A percentile compares a stretch with the other conserved stretches of the same genome.
Conservation (phyloP, 2,329 filamentous ascomycete species). For the Metarhizium anisopliae region DNA sequence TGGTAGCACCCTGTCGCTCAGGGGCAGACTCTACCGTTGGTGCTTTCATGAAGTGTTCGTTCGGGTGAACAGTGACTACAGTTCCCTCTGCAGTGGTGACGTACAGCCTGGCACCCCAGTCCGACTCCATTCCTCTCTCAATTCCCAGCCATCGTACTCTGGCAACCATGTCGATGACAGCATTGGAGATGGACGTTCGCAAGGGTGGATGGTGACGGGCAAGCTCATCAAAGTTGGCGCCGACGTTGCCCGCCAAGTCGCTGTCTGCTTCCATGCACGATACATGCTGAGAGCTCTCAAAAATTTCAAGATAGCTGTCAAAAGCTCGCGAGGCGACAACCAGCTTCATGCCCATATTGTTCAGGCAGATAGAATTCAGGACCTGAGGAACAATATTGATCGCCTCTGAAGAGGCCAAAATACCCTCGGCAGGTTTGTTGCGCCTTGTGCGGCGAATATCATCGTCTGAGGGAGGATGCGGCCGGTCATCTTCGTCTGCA, state of each 20-base stretch:
- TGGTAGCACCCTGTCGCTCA: slow-evolving; percentile 28
- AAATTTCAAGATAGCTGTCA: slow-evolving; percentile 89
- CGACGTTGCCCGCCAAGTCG: slow-evolving; percentile 62
- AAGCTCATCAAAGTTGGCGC: slow-evolving; percentile 85
- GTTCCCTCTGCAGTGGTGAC: slow-evolving; percentile 49
- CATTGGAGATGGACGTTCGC: slow-evolving; percentile 69
- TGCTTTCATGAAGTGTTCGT: slow-evolving; percentile 23
- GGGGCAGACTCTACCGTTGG: slow-evolving; percentile 20
- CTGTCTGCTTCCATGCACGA: slow-evolving; percentile 71
- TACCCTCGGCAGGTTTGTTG: slow-evolving; percentile 53
- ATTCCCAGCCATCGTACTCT: slow-evolving; percentile 69
- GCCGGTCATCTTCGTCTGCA: slow-evolving; percentile 27
- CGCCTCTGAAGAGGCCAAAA: slow-evolving; percentile 80
- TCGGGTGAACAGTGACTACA: slow-evolving; percentile 43
- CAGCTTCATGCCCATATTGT: slow-evolving; percentile 76
- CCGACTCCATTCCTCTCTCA: slow-evolving; percentile 56
- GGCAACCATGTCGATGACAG: slow-evolving; percentile 82
- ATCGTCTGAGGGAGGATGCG: slow-evolving; percentile 44
- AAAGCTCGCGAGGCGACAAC: slow-evolving; percentile 78
- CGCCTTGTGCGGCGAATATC: slow-evolving; percentile 36
- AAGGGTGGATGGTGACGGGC: slow-evolving; percentile 85
- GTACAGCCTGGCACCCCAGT: slow-evolving; percentile 74
- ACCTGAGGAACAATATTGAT: slow-evolving; percentile 80
- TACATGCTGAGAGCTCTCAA: slow-evolving; percentile 84
- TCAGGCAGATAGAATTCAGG: slow-evolving; percentile 89